Conservation (phyloP, 805 yeast species). For the Metschnikowia borealis region DNA sequence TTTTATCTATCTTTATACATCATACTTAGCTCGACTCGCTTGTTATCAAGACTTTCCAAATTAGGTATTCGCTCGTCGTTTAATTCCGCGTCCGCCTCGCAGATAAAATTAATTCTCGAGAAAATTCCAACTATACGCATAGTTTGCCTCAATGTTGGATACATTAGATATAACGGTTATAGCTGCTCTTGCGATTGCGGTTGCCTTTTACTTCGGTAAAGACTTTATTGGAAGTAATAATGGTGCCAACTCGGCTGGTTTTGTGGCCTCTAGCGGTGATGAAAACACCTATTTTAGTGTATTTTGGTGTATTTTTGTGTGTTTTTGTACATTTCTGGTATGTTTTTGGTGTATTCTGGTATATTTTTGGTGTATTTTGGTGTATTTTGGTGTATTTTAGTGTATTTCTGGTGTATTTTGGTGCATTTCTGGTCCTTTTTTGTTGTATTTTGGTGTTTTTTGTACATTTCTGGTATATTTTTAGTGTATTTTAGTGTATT, state of each 20-base stretch:
- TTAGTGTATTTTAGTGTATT: too few relatives aligned
- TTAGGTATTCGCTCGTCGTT: background rate
- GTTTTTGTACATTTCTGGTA: too few relatives aligned
- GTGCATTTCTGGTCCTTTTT: too few relatives aligned
- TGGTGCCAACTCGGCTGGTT: conserved; percentile 26
- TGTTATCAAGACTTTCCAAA: background rate
- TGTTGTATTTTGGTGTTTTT: too few relatives aligned
- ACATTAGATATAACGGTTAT: conserved; percentile 68
- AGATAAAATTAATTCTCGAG: conserved; percentile 14
- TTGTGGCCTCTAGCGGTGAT: conserved; percentile 22
- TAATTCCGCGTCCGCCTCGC: conserved; percentile 18
- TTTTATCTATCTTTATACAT: background rate
- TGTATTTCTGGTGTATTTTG: too few relatives aligned
- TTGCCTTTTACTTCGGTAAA: conserved; percentile 63
- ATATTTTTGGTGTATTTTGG: too few relatives aligned
- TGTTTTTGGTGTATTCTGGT: too few relatives aligned
- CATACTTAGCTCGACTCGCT: background rate
- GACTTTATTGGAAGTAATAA: conserved; percentile 45
- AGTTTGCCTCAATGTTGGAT: conserved; percentile 47
- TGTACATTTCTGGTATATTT: too few relatives aligned
- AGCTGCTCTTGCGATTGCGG: conserved; percentile 60
- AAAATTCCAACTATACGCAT: conserved; percentile 45
- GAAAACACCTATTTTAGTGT: too few relatives aligned
- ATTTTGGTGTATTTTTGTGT: too few relatives aligned
- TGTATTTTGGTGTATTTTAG: too few relatives aligned